Evolutionary conservation across 805 yeast species (phyloP), one percentile per base, ranked within the genome.

Genomic region (Candida hungchunana): DNA sequence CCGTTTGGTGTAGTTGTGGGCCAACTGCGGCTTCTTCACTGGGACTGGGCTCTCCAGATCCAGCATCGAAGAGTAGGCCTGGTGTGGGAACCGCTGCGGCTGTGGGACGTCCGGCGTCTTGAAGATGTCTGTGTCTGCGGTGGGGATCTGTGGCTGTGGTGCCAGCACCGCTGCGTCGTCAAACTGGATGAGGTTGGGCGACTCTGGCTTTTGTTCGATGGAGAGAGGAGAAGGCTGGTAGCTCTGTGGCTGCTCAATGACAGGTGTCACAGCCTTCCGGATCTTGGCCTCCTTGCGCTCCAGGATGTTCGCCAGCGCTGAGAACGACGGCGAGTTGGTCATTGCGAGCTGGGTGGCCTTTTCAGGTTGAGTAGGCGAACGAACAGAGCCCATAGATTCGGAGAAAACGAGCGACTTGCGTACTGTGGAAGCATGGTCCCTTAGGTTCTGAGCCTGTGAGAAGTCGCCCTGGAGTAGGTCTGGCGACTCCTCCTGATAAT

Each of bases 281-380:
- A 15, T 49, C 14, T 41, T 48, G 20, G 53, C 56, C 5, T 61
- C 53, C 28, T 63, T 65, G 35, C 60, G 63, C 37, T 60, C 64
- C 25, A 67, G 47, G 18, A 66, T 57, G 24, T 59, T 58, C 2
- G 69, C 68, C n/a, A 67, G 41, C 0, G 69, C 71, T 39, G 67
- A 60, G 24, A 67, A 49, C 0, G 70, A 64, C 4, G 72, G 72
- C 2, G 71, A 66, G 16, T 66, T 56, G 4, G 68, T 62, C 60
- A 66, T 63, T 26, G 60, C 59, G 14, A 59, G 29, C 31, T 36
- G 37, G 12, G 42, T 36, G 22, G 35, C 34, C 14, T 18, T 29
- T 29, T n/a, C 18, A 25, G 21, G 18, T 33, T 36, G 2, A 29
- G 10, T 31, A 40, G 20, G 14, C 27, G n/a, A 10, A 18, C 42